These are phyloP conservation scores for Zygoascus biomembranicola DNA, from an alignment of 805 yeast species.

Conservation along the genomic window DNA sequence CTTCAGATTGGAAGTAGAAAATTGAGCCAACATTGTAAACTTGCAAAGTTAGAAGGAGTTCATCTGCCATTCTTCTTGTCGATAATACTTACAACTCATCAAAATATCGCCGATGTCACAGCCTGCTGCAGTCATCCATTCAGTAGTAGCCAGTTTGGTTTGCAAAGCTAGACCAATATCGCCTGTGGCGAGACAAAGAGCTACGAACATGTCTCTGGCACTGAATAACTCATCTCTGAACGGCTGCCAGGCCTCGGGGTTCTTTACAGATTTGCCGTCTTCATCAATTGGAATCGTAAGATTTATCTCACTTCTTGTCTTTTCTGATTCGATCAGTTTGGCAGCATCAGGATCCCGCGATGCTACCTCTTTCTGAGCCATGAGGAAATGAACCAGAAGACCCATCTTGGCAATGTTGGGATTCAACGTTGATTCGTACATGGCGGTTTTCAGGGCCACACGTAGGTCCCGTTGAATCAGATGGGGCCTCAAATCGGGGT, in stretches of 20 bases:
- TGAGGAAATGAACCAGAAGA: conserved; percentile 49
- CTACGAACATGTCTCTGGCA: conserved; percentile 67
- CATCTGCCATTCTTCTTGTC: neutral
- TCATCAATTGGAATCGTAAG: conserved; percentile 11
- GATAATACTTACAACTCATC: conserved; percentile 31
- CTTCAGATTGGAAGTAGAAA: conserved; percentile 58
- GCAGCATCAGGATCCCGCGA: conserved; percentile 19
- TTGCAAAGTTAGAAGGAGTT: neutral
- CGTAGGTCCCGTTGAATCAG: conserved; percentile 63
- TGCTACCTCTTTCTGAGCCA: conserved; percentile 61
- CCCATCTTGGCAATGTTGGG: conserved; percentile 47
- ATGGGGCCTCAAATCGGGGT: conserved; percentile 41
- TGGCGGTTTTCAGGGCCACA: conserved; percentile 59
- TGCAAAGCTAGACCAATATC: conserved; percentile 54
- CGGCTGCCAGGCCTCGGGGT: conserved; percentile 33
- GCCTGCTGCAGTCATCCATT: conserved; percentile 68
- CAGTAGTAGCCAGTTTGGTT: conserved; percentile 54
- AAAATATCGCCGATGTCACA: conserved; percentile 56
- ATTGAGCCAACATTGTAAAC: conserved; percentile 63
- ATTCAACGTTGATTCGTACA: conserved; percentile 38
- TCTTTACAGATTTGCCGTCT: conserved; percentile 5
- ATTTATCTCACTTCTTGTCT: conserved; percentile 8
- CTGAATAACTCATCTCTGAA: conserved; percentile 72
- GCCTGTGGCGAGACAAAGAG: conserved; percentile 61
- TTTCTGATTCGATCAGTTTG: conserved; percentile 15